Base-by-base conservation (phyloP, 805 yeast species). In the Tetrapisispora iriomotensis region DNA sequence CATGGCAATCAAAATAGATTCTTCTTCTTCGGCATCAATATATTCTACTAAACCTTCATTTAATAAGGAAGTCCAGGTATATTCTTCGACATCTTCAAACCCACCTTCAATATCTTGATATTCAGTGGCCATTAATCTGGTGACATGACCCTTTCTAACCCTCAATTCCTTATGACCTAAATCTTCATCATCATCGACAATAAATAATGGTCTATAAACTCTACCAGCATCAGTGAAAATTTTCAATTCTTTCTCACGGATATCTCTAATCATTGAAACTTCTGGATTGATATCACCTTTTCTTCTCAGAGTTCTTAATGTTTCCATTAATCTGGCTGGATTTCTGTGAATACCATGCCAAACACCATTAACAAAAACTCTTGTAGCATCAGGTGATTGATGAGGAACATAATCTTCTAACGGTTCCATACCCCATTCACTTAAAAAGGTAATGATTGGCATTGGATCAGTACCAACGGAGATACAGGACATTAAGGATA, bases 351-450 rank as follows among this genome's bases (percentile, higher is more conserved):
- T 90, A 68, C 99, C 99, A 37, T 88, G 94, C 99, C 99, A 92
- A 40, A 90, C 96, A 73, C 99, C 99, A 58, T 92, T 92, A 39
- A 92, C 94, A 60, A 92, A 92, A 39, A 92, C 88, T 64, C 95
- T 77, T 2, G 96, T 88, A 25, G 94, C 85, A 58, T 83, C 85
- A 32, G 90, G 88, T 39, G 86, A 79, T 47, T 85, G 85, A 45
- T 85, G 86, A 25, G 98, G 97, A 40, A 83, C 87, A 60, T 85
- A 92, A 58, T 88, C 96, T 58, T 92, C 95, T 52, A 92, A 71
- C 14, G 96, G 95, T 65, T 92, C 97, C 85, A 92, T 79, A 65
- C 98, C 99, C 96, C 97, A 92, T 67, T 92, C 98, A 64, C 90
- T 95, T 65, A 92, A 72, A 65, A 88, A 82, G 58, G 83, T 83